Conservation (phyloP, 2,329 filamentous ascomycete genomes). For the Alternaria brassicae region DNA sequence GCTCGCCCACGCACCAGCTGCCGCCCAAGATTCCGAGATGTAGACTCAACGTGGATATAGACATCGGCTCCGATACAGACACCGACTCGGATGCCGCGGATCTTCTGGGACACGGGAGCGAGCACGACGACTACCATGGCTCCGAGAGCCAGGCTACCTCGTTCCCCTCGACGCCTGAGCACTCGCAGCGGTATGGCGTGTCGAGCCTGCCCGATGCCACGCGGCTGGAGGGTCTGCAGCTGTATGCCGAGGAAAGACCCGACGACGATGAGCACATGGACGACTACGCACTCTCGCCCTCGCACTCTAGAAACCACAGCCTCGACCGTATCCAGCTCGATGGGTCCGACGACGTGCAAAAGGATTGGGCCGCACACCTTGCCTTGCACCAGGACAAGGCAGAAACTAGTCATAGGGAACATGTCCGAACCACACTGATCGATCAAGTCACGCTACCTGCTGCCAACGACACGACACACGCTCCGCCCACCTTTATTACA, state of each 20-base stretch:
- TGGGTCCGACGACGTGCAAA: slow-evolving; percentile 24
- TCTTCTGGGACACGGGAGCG: slow-evolving; percentile 22
- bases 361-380: slow-evolving; percentile 30
- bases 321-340: slow-evolving; percentile 24
- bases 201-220: slow-evolving; percentile 31
- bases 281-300: slow-evolving; percentile 39
- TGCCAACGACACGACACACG: slow-evolving; percentile 7
- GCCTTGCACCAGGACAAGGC: slow-evolving; percentile 17
- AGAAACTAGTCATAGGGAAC: slow-evolving; percentile 19
- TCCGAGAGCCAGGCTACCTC: slow-evolving; percentile 28
- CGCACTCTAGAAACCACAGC: slow-evolving; percentile 33
- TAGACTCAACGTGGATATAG: slow-evolving; percentile 29
- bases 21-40: slow-evolving; percentile 46
- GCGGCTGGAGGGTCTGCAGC: slow-evolving; percentile 26
- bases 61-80: slow-evolving; percentile 32
- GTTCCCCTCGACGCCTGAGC: slow-evolving; percentile 32
- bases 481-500: slow-evolving; percentile 42
- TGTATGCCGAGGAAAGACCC: slow-evolving; percentile 16
- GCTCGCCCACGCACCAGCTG: slow-evolving; percentile 42
- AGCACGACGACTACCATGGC: slow-evolving; percentile 29
- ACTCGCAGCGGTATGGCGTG: slow-evolving; percentile 23
- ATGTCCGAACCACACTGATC: background rate
- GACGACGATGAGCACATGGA: slow-evolving; percentile 41
- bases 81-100: slow-evolving; percentile 31
- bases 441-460: background rate